phyloP scores from a whole-genome alignment of 2,329 filamentous ascomycete species.

The Atkinsonella hypoxylon region DNA sequence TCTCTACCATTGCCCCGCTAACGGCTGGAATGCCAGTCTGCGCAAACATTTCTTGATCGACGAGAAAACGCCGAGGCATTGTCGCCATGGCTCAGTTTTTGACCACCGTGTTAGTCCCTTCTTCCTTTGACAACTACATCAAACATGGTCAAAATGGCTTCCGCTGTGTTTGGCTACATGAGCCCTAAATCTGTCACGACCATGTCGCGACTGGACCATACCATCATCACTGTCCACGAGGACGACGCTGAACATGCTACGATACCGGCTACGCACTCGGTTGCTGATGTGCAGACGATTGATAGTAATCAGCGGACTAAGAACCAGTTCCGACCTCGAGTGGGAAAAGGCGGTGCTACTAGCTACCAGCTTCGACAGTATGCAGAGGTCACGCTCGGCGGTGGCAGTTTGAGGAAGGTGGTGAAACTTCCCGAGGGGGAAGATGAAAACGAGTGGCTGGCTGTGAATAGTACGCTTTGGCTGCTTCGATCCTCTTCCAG shows the following conservation, averaged over 20 bases:
- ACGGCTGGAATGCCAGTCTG: slow-evolving; percentile 26
- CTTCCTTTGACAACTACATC: slow-evolving; percentile 3
- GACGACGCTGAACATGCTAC: slow-evolving; percentile 13
- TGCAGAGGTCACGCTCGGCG: slow-evolving; percentile 91
- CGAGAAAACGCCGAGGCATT: slow-evolving; percentile 5
- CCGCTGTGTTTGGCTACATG: slow-evolving; percentile 17
- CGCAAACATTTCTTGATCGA: slow-evolving; percentile 7
- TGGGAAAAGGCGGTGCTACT: slow-evolving; percentile 74
- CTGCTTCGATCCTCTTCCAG: too few species aligned
- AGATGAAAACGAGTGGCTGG: slow-evolving; percentile 95
- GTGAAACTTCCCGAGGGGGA: slow-evolving; percentile 96
- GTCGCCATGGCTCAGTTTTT: slow-evolving; percentile 29
- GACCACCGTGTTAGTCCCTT: slow-evolving; percentile 28
- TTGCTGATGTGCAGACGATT: slow-evolving; percentile 19
- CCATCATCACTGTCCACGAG: slow-evolving; percentile 20
- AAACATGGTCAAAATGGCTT: slow-evolving; percentile 12
- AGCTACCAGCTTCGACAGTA: slow-evolving; percentile 94
- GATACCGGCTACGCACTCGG: slow-evolving; percentile 8
- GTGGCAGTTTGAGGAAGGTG: slow-evolving; percentile 87
- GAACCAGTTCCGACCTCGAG: slow-evolving; percentile 84
- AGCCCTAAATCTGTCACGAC: slow-evolving; percentile 21
- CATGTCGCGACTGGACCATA: slow-evolving; percentile 18
- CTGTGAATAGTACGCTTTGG: slow-evolving; percentile 69
- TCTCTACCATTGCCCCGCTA: slow-evolving; percentile 26
- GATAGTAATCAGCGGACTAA: slow-evolving; percentile 64